Conservation (phyloP, 2,329 filamentous ascomycete genomes). For the Cladosporium phlei region DNA sequence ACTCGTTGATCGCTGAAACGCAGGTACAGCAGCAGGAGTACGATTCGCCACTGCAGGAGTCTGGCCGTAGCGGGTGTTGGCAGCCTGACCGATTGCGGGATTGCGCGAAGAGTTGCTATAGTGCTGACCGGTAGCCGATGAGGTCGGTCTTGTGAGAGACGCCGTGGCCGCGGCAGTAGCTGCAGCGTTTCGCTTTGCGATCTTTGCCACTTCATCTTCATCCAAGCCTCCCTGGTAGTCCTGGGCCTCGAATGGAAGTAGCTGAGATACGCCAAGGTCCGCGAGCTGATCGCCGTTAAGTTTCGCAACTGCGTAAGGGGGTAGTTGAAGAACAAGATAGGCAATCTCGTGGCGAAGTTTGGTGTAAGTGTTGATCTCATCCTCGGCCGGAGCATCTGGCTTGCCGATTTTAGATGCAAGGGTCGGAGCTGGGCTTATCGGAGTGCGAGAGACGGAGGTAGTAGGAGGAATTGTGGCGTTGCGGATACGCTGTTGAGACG, state of each 20-base stretch:
- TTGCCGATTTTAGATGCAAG: constrained; percentile 52
- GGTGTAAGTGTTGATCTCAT: constrained; percentile 60
- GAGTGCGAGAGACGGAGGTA: constrained; percentile 21
- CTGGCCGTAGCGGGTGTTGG: constrained; percentile 33
- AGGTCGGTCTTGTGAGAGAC: constrained; percentile 26
- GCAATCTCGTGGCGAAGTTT: constrained; percentile 70
- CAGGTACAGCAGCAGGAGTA: constrained; percentile 25
- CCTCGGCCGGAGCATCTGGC: constrained; percentile 59
- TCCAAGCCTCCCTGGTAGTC: constrained; percentile 77
- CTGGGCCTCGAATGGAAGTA: constrained; percentile 66
- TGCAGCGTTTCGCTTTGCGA: constrained; percentile 36
- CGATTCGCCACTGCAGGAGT: constrained; percentile 19
- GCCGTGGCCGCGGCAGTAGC: constrained; percentile 29
- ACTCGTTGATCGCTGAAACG: constrained; percentile 27
- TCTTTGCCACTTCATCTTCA: constrained; percentile 61
- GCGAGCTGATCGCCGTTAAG: constrained; percentile 81
- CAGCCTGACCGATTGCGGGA: constrained; percentile 32
- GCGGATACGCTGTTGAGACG: constrained; percentile 74
- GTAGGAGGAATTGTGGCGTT: constrained; percentile 61
- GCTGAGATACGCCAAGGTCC: constrained; percentile 75
- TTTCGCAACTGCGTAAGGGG: constrained; percentile 81
- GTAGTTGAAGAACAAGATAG: constrained; percentile 68
- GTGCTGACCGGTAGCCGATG: constrained; percentile 27
- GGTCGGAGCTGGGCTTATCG: constrained; percentile 59
- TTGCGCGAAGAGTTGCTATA: constrained; percentile 32